Evolutionary conservation across 768 basidiomycete species (phyloP).

Genomic region (Lanmaoa pseudosensibilis): DNA sequence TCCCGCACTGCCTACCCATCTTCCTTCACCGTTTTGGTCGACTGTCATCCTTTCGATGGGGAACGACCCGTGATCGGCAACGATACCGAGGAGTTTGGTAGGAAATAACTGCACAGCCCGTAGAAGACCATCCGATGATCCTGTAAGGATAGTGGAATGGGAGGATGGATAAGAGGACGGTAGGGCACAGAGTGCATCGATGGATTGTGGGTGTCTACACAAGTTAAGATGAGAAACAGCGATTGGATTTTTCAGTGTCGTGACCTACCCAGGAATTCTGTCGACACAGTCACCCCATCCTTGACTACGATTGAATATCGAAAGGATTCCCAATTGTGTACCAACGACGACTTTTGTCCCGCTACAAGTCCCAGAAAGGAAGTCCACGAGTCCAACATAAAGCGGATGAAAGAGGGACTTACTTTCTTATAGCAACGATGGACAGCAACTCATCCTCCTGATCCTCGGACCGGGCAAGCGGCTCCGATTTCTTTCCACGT

Average conservation of each 20-base stretch:
- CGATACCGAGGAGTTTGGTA: constrained; percentile 85
- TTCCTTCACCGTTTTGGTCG: constrained; percentile 53
- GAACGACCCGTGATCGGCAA: constrained; percentile 89
- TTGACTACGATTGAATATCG: constrained; percentile 82
- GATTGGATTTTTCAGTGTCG: background rate
- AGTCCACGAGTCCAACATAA: background rate
- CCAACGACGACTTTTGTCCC: constrained; percentile 85
- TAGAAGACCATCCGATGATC: constrained; percentile 89
- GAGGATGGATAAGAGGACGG: constrained; percentile 61
- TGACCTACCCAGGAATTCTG: constrained; percentile 74
- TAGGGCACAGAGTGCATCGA: constrained; percentile 81
- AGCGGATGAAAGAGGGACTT: constrained; percentile 19
- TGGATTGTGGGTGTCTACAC: constrained; percentile 81
- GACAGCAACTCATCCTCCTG: constrained; percentile 95
- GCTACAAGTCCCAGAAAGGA: constrained; percentile 35
- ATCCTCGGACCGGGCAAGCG: constrained; percentile 86
- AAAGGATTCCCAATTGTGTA: constrained; percentile 85
- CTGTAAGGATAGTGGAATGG: constrained; percentile 76
- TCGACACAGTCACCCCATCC: constrained; percentile 95
- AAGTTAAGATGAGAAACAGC: constrained; percentile 13
- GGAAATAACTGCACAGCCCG: constrained; percentile 86
- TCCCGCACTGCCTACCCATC: constrained; percentile 92
- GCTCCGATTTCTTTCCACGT: constrained; percentile 74
- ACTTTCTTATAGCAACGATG: constrained; percentile 83
- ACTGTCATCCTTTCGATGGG: constrained; percentile 86